Percentiles rank a stretch among this genome's conserved stretches.
Conservation (phyloP, 306 rosid genomes). For the Vigna hirtella region DNA sequence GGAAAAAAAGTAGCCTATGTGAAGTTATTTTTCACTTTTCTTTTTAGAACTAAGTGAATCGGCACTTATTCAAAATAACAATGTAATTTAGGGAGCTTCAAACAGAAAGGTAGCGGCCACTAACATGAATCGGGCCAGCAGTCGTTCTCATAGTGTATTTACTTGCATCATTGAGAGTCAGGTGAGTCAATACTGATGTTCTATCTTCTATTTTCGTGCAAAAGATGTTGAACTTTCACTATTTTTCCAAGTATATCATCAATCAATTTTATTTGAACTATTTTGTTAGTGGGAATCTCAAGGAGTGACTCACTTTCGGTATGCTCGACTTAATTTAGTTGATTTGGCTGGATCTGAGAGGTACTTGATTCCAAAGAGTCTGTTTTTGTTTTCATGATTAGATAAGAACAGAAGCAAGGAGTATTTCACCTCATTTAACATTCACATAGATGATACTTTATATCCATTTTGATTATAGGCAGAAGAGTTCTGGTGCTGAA, state of each 20-base stretch:
- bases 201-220: constrained; percentile 6
- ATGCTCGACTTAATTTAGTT: constrained; percentile 95
- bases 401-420: constrained; percentile 10
- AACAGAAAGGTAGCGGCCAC: constrained; percentile 98
- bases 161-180: constrained; percentile 95
- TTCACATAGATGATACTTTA: constrained; percentile 13
- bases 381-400: constrained; percentile 19
- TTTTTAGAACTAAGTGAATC: neutral
- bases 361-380: constrained; percentile 50
- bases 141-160: constrained; percentile 98
- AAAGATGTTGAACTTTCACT: constrained; percentile 11
- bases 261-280: constrained; percentile 21
- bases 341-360: constrained; percentile 99
- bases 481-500: constrained; percentile 99
- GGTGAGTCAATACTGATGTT: constrained; percentile 53
- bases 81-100: constrained; percentile 77
- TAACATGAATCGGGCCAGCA: constrained; percentile 96
- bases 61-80: constrained; percentile 37
- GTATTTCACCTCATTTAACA: neutral
- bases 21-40: neutral
- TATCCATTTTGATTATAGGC: constrained; percentile 61
- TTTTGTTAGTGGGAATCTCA: constrained; percentile 90
- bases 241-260: constrained; percentile 37
- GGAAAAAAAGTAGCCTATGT: neutral
- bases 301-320: constrained; percentile 92